Evolutionary conservation across 306 rosid species (phyloP).

Genomic region (Vigna unguiculata): DNA sequence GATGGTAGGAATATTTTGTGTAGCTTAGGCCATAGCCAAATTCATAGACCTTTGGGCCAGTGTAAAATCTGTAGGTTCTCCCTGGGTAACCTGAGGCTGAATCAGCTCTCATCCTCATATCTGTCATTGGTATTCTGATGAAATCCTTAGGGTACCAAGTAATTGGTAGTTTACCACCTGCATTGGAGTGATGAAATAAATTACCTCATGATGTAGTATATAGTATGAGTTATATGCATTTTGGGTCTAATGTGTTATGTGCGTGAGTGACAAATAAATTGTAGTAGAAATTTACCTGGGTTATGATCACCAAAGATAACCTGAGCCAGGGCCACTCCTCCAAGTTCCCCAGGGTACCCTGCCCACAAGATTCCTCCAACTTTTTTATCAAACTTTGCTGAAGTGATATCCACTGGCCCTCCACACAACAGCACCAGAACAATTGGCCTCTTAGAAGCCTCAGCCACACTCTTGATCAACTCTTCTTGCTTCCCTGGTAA

Average conservation of each 20-base stretch:
- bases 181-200: conserved; percentile 39
- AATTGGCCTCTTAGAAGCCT: conserved; percentile 69
- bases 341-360: conserved; percentile 93
- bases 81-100: conserved; percentile 78
- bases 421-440: conserved; percentile 79
- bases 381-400: conserved; percentile 60
- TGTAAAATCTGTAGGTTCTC: conserved; percentile 85
- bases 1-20: conserved; percentile 65
- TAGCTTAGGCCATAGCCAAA: conserved; percentile 93
- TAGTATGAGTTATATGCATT: too few relatives aligned
- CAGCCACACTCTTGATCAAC: conserved; percentile 68
- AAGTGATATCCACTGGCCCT: conserved; percentile 83
- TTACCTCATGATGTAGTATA: not conserved
- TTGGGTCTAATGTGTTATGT: not conserved
- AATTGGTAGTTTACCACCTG: conserved; percentile 91
- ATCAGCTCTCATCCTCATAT: conserved; percentile 93
- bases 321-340: conserved; percentile 81
- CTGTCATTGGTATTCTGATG: conserved; percentile 80
- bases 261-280: not conserved
- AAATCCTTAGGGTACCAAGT: conserved; percentile 85
- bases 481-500: conserved; percentile 79
- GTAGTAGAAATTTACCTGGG: conserved; percentile 63
- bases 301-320: conserved; percentile 90
- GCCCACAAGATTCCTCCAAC: conserved; percentile 94
- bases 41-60: conserved; percentile 70